Conservation (phyloP, 2,329 filamentous ascomycete species). For the Fusarium protoensiforme region DNA sequence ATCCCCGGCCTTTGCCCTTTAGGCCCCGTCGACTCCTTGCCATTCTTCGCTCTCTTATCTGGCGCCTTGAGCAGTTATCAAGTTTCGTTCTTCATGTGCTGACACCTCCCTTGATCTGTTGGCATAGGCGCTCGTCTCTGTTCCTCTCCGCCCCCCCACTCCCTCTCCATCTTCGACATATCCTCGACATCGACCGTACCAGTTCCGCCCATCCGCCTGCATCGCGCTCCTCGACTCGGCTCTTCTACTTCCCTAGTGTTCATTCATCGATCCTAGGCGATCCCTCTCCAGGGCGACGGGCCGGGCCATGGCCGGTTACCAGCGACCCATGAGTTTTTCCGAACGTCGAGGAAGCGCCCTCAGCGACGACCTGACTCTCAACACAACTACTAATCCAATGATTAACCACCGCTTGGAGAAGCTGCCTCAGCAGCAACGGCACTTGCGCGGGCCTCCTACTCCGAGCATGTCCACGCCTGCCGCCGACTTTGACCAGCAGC, state of each 20-base stretch:
- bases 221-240: slow-evolving; percentile 23
- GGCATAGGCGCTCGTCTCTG: slow-evolving; percentile 29
- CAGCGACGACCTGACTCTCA: slow-evolving; percentile 67
- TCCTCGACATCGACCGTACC: slow-evolving; percentile 33
- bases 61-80: slow-evolving; percentile 7
- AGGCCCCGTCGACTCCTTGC: background rate
- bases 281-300: slow-evolving; percentile 27
- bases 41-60: background rate
- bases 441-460: slow-evolving; percentile 68
- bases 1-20: slow-evolving; percentile 9
- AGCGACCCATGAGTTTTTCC: slow-evolving; percentile 68
- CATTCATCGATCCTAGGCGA: slow-evolving; percentile 7
- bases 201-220: slow-evolving; percentile 13
- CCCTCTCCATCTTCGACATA: slow-evolving; percentile 27
- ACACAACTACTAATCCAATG: slow-evolving; percentile 57
- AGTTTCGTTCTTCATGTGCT: slow-evolving; percentile 36
- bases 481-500: slow-evolving; percentile 70
- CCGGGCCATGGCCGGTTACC: slow-evolving; percentile 50
- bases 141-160: slow-evolving; percentile 31
- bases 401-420: slow-evolving; percentile 65
- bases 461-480: slow-evolving; percentile 75
- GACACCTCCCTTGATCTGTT: slow-evolving; percentile 31
- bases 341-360: slow-evolving; percentile 69
- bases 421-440: slow-evolving; percentile 52
- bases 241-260: slow-evolving; percentile 10